Percentiles rank a stretch among this genome's conserved stretches.
These are phyloP conservation scores for Ustulina deusta DNA, from an alignment of 2,329 filamentous ascomycete genomes.

Conservation along the genomic window DNA sequence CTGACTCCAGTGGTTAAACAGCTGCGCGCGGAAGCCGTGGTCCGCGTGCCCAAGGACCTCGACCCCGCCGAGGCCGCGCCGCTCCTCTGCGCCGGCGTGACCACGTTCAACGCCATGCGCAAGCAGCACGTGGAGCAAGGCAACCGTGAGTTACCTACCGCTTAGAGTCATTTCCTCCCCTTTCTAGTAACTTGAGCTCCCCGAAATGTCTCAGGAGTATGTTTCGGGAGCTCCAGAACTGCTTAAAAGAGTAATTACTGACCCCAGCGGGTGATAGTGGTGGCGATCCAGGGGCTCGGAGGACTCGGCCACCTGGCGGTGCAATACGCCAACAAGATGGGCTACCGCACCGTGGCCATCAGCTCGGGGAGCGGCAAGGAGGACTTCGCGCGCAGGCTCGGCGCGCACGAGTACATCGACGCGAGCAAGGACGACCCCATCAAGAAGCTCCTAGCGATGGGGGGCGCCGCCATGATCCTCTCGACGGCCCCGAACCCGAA, in stretches of 20 bases:
- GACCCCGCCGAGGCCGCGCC: constrained; percentile 67
- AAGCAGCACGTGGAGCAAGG: constrained; percentile 66
- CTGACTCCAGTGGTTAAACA: too few species aligned
- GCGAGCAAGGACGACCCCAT: constrained; percentile 63
- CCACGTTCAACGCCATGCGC: constrained; percentile 70
- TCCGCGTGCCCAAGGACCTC: constrained; percentile 65
- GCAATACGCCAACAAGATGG: constrained; percentile 81
- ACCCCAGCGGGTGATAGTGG: too few species aligned
- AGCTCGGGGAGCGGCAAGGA: constrained; percentile 75
- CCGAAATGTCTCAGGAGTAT: too few species aligned
- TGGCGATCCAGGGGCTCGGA: constrained; percentile 76
- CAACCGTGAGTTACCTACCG: too few species aligned
- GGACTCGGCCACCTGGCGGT: constrained; percentile 83
- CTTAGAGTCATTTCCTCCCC: too few species aligned
- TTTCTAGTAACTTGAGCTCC: too few species aligned
- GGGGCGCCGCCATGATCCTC: constrained; percentile 72
- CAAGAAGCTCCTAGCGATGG: constrained; percentile 64
- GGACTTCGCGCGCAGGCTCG: constrained; percentile 72
- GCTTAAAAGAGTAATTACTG: too few species aligned
- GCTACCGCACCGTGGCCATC: constrained; percentile 77
- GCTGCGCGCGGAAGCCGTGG: constrained; percentile 71
- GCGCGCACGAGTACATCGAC: constrained; percentile 71
- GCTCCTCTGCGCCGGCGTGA: constrained; percentile 74
- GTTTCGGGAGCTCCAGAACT: too few species aligned
- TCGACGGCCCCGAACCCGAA: constrained; percentile 72